Conservation (phyloP, 176 grass and related monocot species). For the Saccharum spontaneum region DNA sequence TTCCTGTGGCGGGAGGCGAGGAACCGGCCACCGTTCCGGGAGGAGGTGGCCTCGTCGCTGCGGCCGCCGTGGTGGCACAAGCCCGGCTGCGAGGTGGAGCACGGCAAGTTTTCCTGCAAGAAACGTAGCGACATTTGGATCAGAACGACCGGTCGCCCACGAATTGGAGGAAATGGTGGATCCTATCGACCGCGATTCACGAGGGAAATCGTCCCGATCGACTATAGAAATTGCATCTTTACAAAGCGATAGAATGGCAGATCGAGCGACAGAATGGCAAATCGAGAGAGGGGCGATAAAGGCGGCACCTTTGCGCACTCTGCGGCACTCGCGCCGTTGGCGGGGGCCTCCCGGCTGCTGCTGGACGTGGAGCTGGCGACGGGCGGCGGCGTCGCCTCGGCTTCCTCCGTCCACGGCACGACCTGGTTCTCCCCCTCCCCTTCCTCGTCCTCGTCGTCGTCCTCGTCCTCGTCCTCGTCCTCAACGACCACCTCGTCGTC, state of each 20-base stretch:
- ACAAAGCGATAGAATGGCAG: not conserved
- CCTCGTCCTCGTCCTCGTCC: constrained; percentile 24
- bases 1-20: constrained; percentile 42
- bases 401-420: constrained; percentile 60
- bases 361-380: constrained; percentile 53
- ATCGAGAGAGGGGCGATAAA: not conserved
- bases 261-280: not conserved
- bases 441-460: constrained; percentile 19
- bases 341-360: constrained; percentile 34
- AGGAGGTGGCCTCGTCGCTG: constrained; percentile 52
- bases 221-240: not conserved
- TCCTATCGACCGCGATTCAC: not conserved
- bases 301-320: constrained; percentile 32
- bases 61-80: constrained; percentile 14
- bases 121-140: constrained; percentile 29
- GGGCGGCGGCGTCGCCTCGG: constrained; percentile 48
- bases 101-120: constrained; percentile 39
- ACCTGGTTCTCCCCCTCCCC: constrained; percentile 72
- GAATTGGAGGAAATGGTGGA: not conserved
- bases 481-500: constrained; percentile 11
- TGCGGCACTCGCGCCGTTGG: constrained; percentile 29
- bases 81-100: constrained; percentile 34
- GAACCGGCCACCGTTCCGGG: constrained; percentile 19
- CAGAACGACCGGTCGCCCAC: not conserved
- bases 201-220: not conserved